Percentiles rank a stretch among this genome's conserved stretches.
Conservation (phyloP, 306 rosid genomes). For the Cucumis melo region DNA sequence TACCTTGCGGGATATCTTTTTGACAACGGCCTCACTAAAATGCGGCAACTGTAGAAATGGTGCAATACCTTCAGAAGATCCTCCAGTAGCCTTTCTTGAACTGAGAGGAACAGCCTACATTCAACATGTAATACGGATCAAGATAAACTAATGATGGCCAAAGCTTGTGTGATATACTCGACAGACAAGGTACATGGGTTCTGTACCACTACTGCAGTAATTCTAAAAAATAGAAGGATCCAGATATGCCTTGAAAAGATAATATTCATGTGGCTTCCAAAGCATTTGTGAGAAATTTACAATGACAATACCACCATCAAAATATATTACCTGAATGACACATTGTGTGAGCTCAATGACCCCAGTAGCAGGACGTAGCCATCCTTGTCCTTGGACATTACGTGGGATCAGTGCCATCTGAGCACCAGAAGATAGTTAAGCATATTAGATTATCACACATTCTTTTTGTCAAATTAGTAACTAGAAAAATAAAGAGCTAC, state of each 20-base stretch:
- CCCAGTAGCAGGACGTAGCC: constrained; percentile 98
- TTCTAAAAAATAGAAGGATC: not conserved
- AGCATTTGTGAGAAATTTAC: not conserved
- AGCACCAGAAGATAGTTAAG: constrained; percentile 10
- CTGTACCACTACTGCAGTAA: not conserved
- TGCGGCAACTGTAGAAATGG: constrained; percentile 96
- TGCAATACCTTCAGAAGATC: constrained; percentile 89
- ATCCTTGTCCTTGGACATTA: constrained; percentile 91
- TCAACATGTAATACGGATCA: constrained; percentile 9
- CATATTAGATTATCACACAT: not conserved
- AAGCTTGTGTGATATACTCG: not conserved
- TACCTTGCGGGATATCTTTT: constrained; percentile 95
- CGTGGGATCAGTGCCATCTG: constrained; percentile 96
- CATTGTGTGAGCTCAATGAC: constrained; percentile 94
- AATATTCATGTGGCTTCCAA: not conserved
- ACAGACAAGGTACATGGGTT: not conserved
- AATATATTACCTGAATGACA: constrained; percentile 65
- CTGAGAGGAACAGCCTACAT: constrained; percentile 93
- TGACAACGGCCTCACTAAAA: constrained; percentile 64
- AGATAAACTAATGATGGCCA: not conserved
- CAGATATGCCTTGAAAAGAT: not conserved
- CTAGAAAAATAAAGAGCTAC: not conserved
- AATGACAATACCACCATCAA: not conserved
- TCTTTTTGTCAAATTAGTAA: not conserved
- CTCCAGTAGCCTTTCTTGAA: constrained; percentile 79